Conservation (phyloP, 192 early-diverging fungal genomes). For the Funneliformis mosseae region DNA sequence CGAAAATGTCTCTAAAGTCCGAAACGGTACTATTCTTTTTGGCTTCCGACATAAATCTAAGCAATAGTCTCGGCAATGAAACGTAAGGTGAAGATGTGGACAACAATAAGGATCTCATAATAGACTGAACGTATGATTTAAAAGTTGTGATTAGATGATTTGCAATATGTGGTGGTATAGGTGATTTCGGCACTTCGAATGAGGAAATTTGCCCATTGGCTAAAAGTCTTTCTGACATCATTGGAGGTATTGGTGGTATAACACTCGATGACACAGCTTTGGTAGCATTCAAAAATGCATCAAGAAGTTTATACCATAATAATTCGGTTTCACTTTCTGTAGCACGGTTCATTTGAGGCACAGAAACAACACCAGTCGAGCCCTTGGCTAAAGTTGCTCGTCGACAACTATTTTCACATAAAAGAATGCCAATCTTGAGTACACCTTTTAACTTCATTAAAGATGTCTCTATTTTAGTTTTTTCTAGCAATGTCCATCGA, state of each 20-base stretch:
- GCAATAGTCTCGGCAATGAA: slow-evolving; percentile 55
- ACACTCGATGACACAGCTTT: slow-evolving; percentile 44
- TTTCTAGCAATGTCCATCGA: slow-evolving; percentile 54
- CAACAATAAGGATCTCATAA: slow-evolving; percentile 56
- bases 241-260: slow-evolving; percentile 17
- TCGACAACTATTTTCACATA: slow-evolving; percentile 56
- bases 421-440: slow-evolving; percentile 56
- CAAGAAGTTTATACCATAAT: slow-evolving; percentile 59
- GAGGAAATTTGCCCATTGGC: slow-evolving; percentile 24
- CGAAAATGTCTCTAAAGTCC: slow-evolving; percentile 61
- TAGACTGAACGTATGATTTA: slow-evolving; percentile 61
- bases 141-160: slow-evolving; percentile 53
- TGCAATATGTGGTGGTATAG: slow-evolving; percentile 37
- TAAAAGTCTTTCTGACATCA: slow-evolving; percentile 28
- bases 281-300: slow-evolving; percentile 60
- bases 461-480: slow-evolving; percentile 47
- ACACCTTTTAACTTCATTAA: slow-evolving; percentile 59
- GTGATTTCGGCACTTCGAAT: slow-evolving; percentile 11
- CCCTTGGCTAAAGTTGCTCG: slow-evolving; percentile 36
- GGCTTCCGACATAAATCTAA: slow-evolving; percentile 58
- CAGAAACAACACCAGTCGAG: slow-evolving; percentile 21
- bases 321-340: slow-evolving; percentile 53
- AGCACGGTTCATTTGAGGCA: slow-evolving; percentile 18
- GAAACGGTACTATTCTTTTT: slow-evolving; percentile 53
- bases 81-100: slow-evolving; percentile 61